These are phyloP conservation scores for Styphnolobium japonicum DNA, from an alignment of 306 rosid genomes.

Conservation along the genomic window DNA sequence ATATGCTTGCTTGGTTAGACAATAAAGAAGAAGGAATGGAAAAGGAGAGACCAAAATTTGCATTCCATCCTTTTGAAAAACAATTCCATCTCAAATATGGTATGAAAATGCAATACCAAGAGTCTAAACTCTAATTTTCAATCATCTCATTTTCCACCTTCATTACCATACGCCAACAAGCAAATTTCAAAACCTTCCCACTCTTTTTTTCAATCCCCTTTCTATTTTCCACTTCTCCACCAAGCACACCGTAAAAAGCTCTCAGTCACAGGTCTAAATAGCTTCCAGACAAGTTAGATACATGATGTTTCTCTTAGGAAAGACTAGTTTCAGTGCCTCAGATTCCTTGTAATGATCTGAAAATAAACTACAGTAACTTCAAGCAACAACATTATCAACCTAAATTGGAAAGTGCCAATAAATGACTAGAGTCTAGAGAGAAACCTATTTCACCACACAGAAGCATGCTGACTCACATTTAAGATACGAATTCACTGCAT, in stretches of 20 bases:
- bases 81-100: not conserved
- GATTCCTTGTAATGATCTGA: not conserved
- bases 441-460: not conserved
- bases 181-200: not conserved
- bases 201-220: not conserved
- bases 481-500: constrained; percentile 61
- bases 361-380: not conserved
- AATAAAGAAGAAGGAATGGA: not conserved
- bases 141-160: no score
- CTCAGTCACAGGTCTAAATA: not conserved
- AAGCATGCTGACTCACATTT: constrained; percentile 45
- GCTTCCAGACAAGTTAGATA: not conserved
- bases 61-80: not conserved
- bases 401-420: not conserved
- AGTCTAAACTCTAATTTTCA: not conserved
- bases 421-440: not conserved
- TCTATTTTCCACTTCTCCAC: not conserved
- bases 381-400: not conserved
- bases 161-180: not conserved
- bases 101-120: not conserved
- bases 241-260: not conserved
- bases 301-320: not conserved
- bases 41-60: not conserved
- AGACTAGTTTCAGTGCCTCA: not conserved
- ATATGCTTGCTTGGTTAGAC: not conserved